Percentiles rank a stretch among this genome's conserved stretches.
Conservation (phyloP, 441 rosid species). For the Erysimum cheiri region DNA sequence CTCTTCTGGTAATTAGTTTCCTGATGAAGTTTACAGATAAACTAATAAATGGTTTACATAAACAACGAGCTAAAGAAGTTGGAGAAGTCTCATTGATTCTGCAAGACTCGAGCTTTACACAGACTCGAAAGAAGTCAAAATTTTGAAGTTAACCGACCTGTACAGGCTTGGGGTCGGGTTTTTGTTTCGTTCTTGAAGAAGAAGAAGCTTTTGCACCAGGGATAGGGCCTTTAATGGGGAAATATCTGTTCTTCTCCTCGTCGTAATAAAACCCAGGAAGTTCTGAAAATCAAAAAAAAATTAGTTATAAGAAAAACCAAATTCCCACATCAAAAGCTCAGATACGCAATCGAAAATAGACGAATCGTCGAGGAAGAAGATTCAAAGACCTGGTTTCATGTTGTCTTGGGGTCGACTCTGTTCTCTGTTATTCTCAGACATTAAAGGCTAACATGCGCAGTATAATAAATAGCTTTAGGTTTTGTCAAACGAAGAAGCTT, state of each 20-base stretch:
- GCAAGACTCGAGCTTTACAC: conserved; percentile 27
- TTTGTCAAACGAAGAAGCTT: background rate
- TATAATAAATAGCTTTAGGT: conserved; percentile 32
- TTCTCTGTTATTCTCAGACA: conserved; percentile 21
- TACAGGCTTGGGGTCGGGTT: conserved; percentile 32
- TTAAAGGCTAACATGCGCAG: conserved; percentile 2
- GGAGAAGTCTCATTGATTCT: background rate
- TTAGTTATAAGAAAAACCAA: no score
- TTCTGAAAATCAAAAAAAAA: no score
- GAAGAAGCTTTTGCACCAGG: conserved; percentile 60
- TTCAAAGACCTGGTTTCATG: conserved; percentile 43
- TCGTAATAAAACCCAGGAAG: conserved; percentile 79
- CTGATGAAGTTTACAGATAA: conserved; percentile 18
- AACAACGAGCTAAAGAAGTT: background rate
- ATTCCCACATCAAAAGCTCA: conserved; percentile 10
- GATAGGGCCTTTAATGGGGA: conserved; percentile 70
- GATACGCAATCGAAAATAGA: background rate
- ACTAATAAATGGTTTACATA: background rate
- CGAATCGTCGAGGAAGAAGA: background rate
- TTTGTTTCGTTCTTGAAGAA: conserved; percentile 39
- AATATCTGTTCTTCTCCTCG: conserved; percentile 76
- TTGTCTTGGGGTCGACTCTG: conserved; percentile 20
- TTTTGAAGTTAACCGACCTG: conserved; percentile 37
- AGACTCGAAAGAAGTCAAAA: background rate
- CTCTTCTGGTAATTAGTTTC: conserved; percentile 40